Evolutionary conservation across 2,329 filamentous ascomycete genomes (phyloP).

Genomic region (Colletotrichum theobromicola): DNA sequence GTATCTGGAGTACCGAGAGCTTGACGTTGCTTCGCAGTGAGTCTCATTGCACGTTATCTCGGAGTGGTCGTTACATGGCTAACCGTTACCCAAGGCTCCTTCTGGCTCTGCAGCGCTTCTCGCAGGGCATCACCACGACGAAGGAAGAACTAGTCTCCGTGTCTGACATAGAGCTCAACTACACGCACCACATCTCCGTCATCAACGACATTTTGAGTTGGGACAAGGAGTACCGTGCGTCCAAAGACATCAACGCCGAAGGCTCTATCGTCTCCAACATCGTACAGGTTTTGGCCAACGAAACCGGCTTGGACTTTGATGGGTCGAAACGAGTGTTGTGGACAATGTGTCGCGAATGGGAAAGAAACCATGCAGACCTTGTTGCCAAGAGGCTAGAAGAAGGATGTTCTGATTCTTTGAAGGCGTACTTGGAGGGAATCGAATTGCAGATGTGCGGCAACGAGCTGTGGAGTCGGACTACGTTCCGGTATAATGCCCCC

Average conservation of each 20-base stretch:
- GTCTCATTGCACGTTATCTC: fast-evolving
- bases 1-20: not conserved
- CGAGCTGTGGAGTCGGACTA: slow-evolving; percentile 15
- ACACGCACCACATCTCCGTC: not conserved
- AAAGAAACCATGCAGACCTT: not conserved
- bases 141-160: not conserved
- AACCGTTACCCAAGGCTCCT: not conserved
- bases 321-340: slow-evolving; percentile 12
- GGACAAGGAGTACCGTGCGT: not conserved
- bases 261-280: not conserved
- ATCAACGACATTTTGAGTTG: not conserved
- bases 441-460: slow-evolving; percentile 19
- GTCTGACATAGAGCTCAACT: not conserved
- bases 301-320: not conserved
- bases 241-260: not conserved
- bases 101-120: not conserved
- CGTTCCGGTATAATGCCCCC: slow-evolving; percentile 3
- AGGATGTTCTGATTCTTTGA: not conserved
- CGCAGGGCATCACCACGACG: not conserved
- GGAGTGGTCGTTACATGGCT: fast-evolving
- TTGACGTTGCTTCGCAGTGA: not conserved
- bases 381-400: not conserved
- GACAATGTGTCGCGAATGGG: slow-evolving; percentile 20
- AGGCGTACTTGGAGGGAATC: slow-evolving; percentile 2
- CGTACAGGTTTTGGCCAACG: not conserved